These are phyloP conservation scores for Petunia secreta DNA, from an alignment of 257 asterid genomes.

Conservation along the genomic window DNA sequence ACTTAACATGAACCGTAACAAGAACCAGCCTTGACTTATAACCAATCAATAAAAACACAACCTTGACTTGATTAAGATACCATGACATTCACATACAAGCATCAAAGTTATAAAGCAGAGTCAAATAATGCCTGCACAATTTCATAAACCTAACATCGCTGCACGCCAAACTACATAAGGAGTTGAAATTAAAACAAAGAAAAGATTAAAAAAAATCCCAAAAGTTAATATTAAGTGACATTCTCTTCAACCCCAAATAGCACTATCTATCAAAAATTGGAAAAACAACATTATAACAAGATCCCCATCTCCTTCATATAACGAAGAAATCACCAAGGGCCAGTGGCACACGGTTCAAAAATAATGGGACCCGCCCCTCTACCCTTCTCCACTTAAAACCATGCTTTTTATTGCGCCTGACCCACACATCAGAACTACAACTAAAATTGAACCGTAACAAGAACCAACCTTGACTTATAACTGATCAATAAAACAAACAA, in stretches of 20 bases:
- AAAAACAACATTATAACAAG: neutral
- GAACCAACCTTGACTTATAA: neutral
- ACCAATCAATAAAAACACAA: neutral
- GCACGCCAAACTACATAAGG: neutral
- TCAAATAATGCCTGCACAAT: neutral
- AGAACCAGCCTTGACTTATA: neutral
- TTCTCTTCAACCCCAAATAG: neutral
- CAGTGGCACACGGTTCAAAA: no score
- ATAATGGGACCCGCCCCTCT: no score
- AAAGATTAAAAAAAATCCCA: neutral
- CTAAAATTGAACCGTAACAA: neutral
- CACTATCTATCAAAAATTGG: neutral
- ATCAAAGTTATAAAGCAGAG: conserved; percentile 17
- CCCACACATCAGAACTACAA: neutral
- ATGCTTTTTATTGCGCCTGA: no score
- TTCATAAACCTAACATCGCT: neutral
- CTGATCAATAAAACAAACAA: no score
- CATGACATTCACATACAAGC: neutral
- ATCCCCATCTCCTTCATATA: no score
- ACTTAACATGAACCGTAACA: neutral
- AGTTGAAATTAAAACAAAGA: neutral
- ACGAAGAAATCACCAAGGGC: no score
- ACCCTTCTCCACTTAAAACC: no score
- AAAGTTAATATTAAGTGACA: conserved; percentile 2
- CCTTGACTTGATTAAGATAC: neutral